Base-by-base conservation (phyloP, 139 green algal genomes). In the Coccomyxa sp. region DNA sequence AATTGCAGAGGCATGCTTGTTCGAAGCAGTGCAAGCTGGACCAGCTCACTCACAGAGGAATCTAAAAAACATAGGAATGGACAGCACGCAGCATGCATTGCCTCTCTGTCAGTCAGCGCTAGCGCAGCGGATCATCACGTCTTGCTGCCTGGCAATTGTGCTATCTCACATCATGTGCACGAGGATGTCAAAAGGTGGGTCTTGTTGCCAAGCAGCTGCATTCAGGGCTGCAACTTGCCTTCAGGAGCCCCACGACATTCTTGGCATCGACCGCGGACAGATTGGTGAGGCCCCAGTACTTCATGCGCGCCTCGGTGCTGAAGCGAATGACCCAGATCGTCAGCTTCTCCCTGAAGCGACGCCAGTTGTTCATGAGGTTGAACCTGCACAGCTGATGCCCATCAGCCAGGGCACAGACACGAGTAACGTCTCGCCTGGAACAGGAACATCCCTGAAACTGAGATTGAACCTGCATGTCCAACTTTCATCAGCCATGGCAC, bases 341-440 rank as follows among this genome's bases (percentile, higher is more conserved):
- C 39, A 58, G 38, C 10, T 6, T 33, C 71, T 76, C 71, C 71
- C 64, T 34, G 39, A 64, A 76, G n/a, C 71, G 33, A 37, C 27
- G 38, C 71, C 71, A 76, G 35, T 76, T 76, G 71, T 76, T 76
- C 71, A 76, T 76, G 18, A 76, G 38, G 29, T 76, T 76, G 39
- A 76, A 76, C 33, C 64, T 72, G 64, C 64, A 72, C 29, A 29
- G 18, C 22, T 4, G 50, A 64, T 64, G 44, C 14, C 44, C 44
- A 14, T 58, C 12, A 58, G 44, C 12, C 44, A 58, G 44, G 44
- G 44, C 44, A 58, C 14, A 10, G 10, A 14, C 44, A 58, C 14
- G n/a, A n/a, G n/a, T n/a, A n/a, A n/a, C n/a, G n/a, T n/a, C n/a
- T n/a, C n/a, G n/a, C n/a, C n/a, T n/a, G n/a, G n/a, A n/a, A n/a